Percentiles rank a stretch among this genome's conserved stretches.
phyloP scores from a whole-genome alignment of 805 yeast genomes.

The Lipomyces japonicus region DNA sequence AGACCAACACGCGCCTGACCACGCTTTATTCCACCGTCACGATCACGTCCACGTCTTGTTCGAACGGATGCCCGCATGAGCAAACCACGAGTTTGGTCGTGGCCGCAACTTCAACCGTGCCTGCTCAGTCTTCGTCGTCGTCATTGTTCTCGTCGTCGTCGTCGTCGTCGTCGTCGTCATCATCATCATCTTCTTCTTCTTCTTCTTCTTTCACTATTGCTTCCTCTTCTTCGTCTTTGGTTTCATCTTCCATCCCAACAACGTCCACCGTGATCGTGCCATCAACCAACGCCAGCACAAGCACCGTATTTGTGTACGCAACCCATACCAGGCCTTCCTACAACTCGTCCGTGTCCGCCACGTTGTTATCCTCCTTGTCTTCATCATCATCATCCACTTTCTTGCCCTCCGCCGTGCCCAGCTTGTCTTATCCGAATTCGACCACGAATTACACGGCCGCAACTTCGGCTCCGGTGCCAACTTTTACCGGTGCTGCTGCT shows the following conservation, averaged over 20 bases:
- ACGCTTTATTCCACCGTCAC: conserved; percentile 7
- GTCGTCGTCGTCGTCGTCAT: not conserved
- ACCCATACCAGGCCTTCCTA: no score
- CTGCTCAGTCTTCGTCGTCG: not conserved
- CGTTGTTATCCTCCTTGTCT: not conserved
- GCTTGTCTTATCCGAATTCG: not conserved
- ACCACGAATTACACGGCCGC: not conserved
- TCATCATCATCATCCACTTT: not conserved
- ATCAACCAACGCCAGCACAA: conserved; percentile 1
- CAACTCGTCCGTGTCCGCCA: not conserved
- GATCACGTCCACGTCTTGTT: conserved; percentile 1
- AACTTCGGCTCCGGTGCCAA: not conserved
- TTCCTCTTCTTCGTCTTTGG: conserved; percentile 7
- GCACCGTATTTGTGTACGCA: no score
- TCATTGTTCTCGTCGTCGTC: not conserved
- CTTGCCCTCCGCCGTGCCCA: not conserved
- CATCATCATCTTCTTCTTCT: conserved; percentile 2
- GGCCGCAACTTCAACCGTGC: not conserved
- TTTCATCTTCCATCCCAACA: conserved; percentile 2
- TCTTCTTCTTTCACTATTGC: not conserved
- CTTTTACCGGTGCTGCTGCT: conserved; percentile 2
- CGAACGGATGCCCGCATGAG: not conserved
- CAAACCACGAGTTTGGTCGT: no score
- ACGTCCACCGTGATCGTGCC: conserved; percentile 5
- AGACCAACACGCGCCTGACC: conserved; percentile 8